A percentile compares a stretch with the other conserved stretches of the same genome.
Evolutionary conservation across 2,329 filamentous ascomycete genomes (phyloP).

Genomic region (Ascochyta clinopodiicola): DNA sequence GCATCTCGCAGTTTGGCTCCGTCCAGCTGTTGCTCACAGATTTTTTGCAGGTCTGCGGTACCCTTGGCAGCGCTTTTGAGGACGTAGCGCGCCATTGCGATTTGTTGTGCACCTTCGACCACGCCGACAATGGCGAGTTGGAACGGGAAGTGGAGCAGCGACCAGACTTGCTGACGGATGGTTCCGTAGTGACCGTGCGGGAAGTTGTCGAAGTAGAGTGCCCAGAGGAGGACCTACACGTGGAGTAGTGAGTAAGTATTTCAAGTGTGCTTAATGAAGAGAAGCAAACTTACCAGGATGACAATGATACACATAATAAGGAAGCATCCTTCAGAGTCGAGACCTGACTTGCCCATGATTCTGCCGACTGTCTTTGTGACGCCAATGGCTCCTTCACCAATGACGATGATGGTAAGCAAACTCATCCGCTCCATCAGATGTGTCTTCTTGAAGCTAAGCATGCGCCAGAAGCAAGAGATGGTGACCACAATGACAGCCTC

Average conservation of each 20-base stretch:
- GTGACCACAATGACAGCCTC: conserved; percentile 62
- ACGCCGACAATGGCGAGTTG: conserved; percentile 68
- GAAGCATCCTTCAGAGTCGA: conserved; percentile 45
- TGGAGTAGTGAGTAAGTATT: background rate
- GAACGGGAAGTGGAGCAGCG: conserved; percentile 66
- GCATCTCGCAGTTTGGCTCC: conserved; percentile 38
- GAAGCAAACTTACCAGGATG: conserved; percentile 36
- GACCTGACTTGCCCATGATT: conserved; percentile 46
- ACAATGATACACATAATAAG: conserved; percentile 47
- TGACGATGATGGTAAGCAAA: conserved; percentile 69
- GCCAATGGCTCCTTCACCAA: conserved; percentile 71
- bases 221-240: conserved; percentile 63
- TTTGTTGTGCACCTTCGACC: conserved; percentile 68
- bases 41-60: conserved; percentile 47
- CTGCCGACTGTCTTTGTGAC: conserved; percentile 60
- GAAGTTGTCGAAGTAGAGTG: conserved; percentile 66
- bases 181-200: conserved; percentile 58
- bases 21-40: conserved; percentile 44
- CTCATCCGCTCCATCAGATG: conserved; percentile 70
- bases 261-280: background rate
- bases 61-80: conserved; percentile 54
- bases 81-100: conserved; percentile 57
- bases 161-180: conserved; percentile 66
- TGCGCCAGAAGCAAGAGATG: conserved; percentile 62
- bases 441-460: conserved; percentile 67